Percentiles rank a stretch among this genome's conserved stretches.
Conservation (phyloP, 1,284 basidiomycete genomes). For the Leccinum solheimii region DNA sequence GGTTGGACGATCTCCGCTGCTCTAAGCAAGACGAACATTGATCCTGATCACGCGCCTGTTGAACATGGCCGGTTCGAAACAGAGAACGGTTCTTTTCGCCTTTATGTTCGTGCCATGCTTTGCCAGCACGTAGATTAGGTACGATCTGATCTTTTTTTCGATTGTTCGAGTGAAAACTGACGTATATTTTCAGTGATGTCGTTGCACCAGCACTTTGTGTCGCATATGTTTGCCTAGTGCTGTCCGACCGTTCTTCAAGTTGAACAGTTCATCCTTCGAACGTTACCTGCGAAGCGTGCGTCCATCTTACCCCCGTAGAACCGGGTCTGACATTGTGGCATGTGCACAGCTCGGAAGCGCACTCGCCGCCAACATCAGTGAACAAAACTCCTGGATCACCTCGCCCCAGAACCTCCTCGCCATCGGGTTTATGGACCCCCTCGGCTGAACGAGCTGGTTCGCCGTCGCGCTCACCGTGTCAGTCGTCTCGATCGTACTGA, state of each 20-base stretch:
- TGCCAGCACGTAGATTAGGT: constrained; percentile 91
- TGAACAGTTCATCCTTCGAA: constrained; percentile 32
- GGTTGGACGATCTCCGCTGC: constrained; percentile 99
- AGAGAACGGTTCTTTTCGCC: constrained; percentile 84
- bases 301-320: constrained; percentile 65
- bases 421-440: constrained; percentile 82
- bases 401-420: constrained; percentile 94
- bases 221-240: constrained; percentile 52
- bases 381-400: constrained; percentile 87
- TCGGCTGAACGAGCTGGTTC: constrained; percentile 96
- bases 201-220: constrained; percentile 96
- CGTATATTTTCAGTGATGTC: constrained; percentile 58
- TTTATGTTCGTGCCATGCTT: constrained; percentile 98
- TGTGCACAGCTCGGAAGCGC: constrained; percentile 84
- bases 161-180: constrained; percentile 8
- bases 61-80: constrained; percentile 86
- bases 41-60: constrained; percentile 94
- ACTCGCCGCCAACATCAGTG: constrained; percentile 78
- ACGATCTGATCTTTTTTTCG: too few relatives aligned
- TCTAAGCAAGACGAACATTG: constrained; percentile 95
- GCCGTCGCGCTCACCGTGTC: constrained; percentile 92
- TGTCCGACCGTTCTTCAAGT: neutral
- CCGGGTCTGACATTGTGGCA: constrained; percentile 3
- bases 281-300: constrained; percentile 83
- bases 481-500: constrained; percentile 78